These are phyloP conservation scores for Aspergillus kassunensis DNA, from an alignment of 495 filamentous ascomycete genomes.

Conservation along the genomic window DNA sequence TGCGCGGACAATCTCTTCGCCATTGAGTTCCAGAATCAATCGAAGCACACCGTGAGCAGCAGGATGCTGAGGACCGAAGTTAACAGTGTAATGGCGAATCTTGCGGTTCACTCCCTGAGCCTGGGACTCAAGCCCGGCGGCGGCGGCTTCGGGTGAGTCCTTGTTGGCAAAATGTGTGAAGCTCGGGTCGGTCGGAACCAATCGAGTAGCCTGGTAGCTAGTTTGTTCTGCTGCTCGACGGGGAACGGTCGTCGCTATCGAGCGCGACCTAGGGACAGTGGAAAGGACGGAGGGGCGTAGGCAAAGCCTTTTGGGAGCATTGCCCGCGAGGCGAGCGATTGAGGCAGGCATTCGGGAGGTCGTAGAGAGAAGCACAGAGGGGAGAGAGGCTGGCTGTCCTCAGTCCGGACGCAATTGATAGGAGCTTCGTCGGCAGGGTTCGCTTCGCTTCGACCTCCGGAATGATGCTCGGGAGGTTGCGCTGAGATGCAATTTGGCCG, in stretches of 20 bases:
- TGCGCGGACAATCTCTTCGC: conserved; percentile 93
- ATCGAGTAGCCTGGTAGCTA: conserved; percentile 55
- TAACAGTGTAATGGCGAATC: conserved; percentile 98
- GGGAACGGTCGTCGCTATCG: conserved; percentile 64
- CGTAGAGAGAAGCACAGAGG: conserved; percentile 22
- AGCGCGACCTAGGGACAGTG: conserved; percentile 49
- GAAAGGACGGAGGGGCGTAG: conserved; percentile 48
- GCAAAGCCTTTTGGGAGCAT: conserved; percentile 62
- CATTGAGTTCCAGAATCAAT: conserved; percentile 95
- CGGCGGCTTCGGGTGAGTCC: conserved; percentile 39
- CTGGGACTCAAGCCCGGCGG: conserved; percentile 44
- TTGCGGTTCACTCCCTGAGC: conserved; percentile 67
- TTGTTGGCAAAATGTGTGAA: conserved; percentile 52
- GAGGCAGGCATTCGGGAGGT: conserved; percentile 59
- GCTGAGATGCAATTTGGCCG: conserved; percentile 36
- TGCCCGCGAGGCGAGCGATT: conserved; percentile 60
- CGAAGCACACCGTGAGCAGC: conserved; percentile 98
- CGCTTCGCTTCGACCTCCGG: too few relatives aligned
- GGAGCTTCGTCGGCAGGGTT: conserved; percentile 31
- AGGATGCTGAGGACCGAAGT: conserved; percentile 98
- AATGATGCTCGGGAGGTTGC: conserved; percentile 35
- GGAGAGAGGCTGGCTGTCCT: conserved; percentile 32
- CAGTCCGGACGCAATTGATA: conserved; percentile 43
- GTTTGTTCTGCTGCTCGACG: conserved; percentile 56
- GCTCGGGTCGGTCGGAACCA: conserved; percentile 56